Evolutionary conservation across 2,329 filamentous ascomycete genomes (phyloP).

Genomic region (Neocucurbitaria cava): DNA sequence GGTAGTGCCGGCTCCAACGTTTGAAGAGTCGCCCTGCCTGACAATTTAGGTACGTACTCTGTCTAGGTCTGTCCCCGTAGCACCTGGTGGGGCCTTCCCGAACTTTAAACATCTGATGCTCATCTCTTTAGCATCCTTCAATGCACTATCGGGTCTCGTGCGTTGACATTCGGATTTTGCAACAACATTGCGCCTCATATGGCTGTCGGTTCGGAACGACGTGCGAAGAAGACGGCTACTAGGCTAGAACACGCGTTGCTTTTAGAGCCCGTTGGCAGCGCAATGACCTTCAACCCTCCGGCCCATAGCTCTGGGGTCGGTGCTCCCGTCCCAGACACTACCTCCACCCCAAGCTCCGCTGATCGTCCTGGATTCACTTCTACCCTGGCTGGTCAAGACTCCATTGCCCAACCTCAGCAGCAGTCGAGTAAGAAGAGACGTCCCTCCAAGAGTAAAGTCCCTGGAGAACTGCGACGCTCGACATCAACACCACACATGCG

Average conservation of each 20-base stretch:
- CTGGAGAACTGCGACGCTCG: conserved; percentile 51
- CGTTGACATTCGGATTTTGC: conserved; percentile 35
- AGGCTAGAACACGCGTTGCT: conserved; percentile 43
- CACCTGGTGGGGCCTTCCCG: conserved; percentile 25
- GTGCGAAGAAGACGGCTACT: conserved; percentile 43
- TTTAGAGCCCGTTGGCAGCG: conserved; percentile 39
- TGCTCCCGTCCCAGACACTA: conserved; percentile 31
- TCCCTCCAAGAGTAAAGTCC: conserved; percentile 49
- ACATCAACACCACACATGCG: conserved; percentile 58
- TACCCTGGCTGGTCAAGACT: conserved; percentile 26
- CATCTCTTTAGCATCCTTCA: conserved; percentile 35
- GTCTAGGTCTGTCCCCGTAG: conserved; percentile 26
- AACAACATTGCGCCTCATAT: conserved; percentile 43
- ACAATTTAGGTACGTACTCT: conserved; percentile 38
- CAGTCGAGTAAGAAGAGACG: conserved; percentile 46
- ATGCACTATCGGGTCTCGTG: conserved; percentile 36
- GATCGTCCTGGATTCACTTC: conserved; percentile 28
- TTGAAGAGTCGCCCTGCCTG: conserved; percentile 40
- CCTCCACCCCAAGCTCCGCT: conserved; percentile 29
- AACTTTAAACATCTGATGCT: conserved; percentile 38
- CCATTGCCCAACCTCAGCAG: conserved; percentile 26
- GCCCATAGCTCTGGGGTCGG: conserved; percentile 36
- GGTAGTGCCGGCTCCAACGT: conserved; percentile 46
- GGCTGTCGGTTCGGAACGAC: conserved; percentile 48
- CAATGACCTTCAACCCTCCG: conserved; percentile 46